Evolutionary conservation across 345 rosid genomes (phyloP).

Genomic region (Leavenworthia alabamica): DNA sequence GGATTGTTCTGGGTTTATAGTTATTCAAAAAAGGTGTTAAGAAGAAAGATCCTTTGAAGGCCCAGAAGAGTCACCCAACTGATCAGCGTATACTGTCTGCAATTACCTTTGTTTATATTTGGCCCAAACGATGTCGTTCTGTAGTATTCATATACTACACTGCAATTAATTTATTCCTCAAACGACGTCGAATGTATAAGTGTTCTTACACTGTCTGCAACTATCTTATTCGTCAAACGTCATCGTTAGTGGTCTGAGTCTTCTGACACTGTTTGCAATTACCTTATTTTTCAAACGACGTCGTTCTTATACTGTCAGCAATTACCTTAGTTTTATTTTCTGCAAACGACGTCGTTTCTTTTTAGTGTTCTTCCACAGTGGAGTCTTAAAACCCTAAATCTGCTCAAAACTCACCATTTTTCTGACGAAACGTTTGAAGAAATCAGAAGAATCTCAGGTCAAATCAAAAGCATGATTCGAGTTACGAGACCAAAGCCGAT

Average conservation of each 20-base stretch:
- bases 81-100: slow-evolving; percentile 17
- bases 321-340: too few species aligned
- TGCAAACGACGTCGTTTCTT: neutral
- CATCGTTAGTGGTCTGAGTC: too few species aligned
- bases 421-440: neutral
- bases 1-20: slow-evolving; percentile 19
- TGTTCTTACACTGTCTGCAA: too few species aligned
- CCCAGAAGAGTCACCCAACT: slow-evolving; percentile 25
- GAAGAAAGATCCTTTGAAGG: slow-evolving; percentile 19
- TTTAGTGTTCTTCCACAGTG: neutral
- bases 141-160: too few species aligned
- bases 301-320: too few species aligned
- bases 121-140: neutral
- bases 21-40: neutral
- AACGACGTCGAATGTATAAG: too few species aligned
- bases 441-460: neutral
- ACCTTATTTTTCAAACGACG: too few species aligned
- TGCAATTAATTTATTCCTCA: too few species aligned
- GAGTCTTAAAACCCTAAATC: slow-evolving; percentile 25
- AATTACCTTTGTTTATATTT: neutral
- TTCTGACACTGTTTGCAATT: too few species aligned
- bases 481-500: slow-evolving; percentile 34
- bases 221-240: too few species aligned
- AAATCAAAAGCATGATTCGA: slow-evolving; percentile 35
- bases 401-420: neutral